Evolutionary conservation across 1,139 yeast species (phyloP).

Genomic region (Candida gigantensis): DNA sequence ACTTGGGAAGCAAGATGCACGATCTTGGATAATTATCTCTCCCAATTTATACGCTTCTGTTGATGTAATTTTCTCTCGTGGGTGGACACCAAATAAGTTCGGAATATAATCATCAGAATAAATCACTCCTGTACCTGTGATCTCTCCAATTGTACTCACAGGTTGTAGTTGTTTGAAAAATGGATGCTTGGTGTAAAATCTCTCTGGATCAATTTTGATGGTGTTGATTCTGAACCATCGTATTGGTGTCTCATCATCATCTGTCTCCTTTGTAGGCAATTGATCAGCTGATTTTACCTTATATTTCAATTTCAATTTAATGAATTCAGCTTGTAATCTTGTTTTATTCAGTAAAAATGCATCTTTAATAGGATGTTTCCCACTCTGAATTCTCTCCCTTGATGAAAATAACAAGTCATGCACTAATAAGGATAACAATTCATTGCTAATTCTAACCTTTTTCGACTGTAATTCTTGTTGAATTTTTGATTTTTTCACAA

Average conservation of each 20-base stretch:
- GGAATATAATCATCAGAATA: slow-evolving; percentile 74
- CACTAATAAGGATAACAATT: slow-evolving; percentile 61
- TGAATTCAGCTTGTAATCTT: slow-evolving; percentile 77
- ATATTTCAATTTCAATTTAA: slow-evolving; percentile 70
- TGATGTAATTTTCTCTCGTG: slow-evolving; percentile 64
- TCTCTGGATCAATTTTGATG: slow-evolving; percentile 41
- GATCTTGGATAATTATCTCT: slow-evolving; percentile 83
- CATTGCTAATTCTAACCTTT: slow-evolving; percentile 43
- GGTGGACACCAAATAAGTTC: slow-evolving; percentile 78
- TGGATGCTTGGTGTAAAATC: slow-evolving; percentile 40
- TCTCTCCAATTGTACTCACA: slow-evolving; percentile 49
- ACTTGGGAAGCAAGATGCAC: slow-evolving; percentile 97
- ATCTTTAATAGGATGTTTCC: slow-evolving; percentile 84
- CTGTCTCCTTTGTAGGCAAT: slow-evolving; percentile 33
- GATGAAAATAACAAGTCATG: slow-evolving; percentile 81
- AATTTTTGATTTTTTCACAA: slow-evolving; percentile 69
- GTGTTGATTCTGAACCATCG: slow-evolving; percentile 86
- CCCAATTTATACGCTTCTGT: slow-evolving; percentile 73
- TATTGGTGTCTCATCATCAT: slow-evolving; percentile 72
- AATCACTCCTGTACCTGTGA: slow-evolving; percentile 52
- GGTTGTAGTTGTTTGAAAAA: slow-evolving; percentile 48
- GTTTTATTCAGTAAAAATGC: slow-evolving; percentile 77
- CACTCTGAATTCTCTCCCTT: slow-evolving; percentile 83
- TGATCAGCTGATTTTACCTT: slow-evolving; percentile 46
- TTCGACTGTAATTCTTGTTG: slow-evolving; percentile 33